Conservation (phyloP, 106 monocot species). For the Platanthera zijinensis region DNA sequence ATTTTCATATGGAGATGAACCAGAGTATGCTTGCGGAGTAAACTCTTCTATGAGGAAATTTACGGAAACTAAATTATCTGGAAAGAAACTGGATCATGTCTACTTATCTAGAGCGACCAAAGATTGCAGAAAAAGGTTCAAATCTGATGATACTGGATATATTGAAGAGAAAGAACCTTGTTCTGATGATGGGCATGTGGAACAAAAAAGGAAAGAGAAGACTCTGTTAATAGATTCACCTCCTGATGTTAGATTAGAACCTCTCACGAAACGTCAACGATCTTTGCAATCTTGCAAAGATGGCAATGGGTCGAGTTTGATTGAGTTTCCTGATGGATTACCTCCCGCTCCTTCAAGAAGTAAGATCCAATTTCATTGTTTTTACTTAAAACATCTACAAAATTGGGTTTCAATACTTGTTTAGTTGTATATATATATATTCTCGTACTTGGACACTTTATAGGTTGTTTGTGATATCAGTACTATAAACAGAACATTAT, state of each 20-base stretch:
- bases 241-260: slow-evolving; percentile 21
- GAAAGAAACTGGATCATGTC: slow-evolving; percentile 18
- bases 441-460: too few species aligned
- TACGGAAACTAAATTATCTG: neutral
- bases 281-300: slow-evolving; percentile 56
- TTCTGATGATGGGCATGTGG: too few species aligned
- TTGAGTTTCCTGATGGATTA: slow-evolving; percentile 79
- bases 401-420: neutral
- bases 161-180: slow-evolving; percentile 16
- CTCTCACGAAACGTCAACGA: slow-evolving; percentile 66
- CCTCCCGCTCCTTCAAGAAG: slow-evolving; percentile 77
- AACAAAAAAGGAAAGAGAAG: neutral
- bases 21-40: slow-evolving; percentile 20
- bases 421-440: neutral
- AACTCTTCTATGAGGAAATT: slow-evolving; percentile 23
- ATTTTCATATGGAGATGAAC: too few species aligned
- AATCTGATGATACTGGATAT: slow-evolving; percentile 14
- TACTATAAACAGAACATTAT: too few species aligned
- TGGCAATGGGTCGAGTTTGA: slow-evolving; percentile 28
- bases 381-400: neutral
- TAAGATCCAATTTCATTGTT: slow-evolving; percentile 16
- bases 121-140: slow-evolving; percentile 27
- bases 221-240: slow-evolving; percentile 12
- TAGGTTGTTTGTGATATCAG: too few species aligned
- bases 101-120: slow-evolving; percentile 14